Percentiles rank a stretch among this genome's conserved stretches.
Conservation (phyloP, 1,284 basidiomycete species). For the Puccinia novopanici region DNA sequence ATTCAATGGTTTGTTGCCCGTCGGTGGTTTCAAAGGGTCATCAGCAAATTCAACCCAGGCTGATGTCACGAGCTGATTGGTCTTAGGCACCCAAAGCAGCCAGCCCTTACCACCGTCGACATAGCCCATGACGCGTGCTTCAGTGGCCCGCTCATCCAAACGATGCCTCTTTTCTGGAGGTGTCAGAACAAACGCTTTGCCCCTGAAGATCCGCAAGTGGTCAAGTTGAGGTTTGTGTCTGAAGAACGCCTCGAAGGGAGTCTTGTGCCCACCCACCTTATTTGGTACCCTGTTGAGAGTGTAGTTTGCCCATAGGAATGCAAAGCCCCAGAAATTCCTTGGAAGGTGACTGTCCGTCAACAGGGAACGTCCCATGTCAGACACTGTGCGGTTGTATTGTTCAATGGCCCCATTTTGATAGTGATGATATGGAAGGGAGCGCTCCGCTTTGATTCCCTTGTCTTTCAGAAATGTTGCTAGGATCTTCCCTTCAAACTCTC, state of each 20-base stretch:
- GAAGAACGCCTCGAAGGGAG: background rate
- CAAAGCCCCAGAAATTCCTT: background rate
- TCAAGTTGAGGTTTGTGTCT: no score
- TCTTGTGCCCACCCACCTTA: background rate
- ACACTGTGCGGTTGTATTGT: background rate
- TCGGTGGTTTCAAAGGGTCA: background rate
- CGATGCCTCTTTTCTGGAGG: background rate
- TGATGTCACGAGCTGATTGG: background rate
- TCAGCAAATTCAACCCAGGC: constrained; percentile 1
- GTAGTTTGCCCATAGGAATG: background rate
- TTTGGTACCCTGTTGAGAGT: background rate
- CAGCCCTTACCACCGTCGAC: constrained; percentile 5
- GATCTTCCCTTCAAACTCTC: constrained; percentile 2
- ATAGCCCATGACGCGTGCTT: background rate
- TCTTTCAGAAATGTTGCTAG: background rate
- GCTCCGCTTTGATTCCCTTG: constrained; percentile 14
- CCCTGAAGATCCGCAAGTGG: no score
- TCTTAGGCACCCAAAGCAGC: background rate
- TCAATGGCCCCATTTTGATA: constrained; percentile 6
- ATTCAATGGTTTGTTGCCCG: background rate
- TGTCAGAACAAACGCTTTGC: background rate
- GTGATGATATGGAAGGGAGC: background rate
- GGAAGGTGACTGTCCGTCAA: background rate
- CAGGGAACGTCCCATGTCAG: no score
- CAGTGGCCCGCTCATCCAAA: background rate